A percentile compares a stretch with the other conserved stretches of the same genome.
phyloP scores from a whole-genome alignment of 1,284 basidiomycete genomes.

The Fomitiporia mediterranea region DNA sequence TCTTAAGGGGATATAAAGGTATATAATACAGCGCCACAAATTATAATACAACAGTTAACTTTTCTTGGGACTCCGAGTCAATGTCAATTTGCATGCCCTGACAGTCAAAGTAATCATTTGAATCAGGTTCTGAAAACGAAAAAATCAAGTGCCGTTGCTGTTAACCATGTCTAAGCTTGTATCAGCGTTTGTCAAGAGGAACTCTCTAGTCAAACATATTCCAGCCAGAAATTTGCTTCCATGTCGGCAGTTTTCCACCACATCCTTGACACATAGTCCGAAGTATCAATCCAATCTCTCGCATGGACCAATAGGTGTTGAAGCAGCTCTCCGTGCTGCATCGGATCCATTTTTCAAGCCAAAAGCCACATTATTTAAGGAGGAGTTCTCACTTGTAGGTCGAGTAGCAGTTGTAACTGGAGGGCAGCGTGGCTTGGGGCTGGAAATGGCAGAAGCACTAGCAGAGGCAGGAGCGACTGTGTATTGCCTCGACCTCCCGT shows the following conservation, averaged over 20 bases:
- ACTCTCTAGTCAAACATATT: not conserved
- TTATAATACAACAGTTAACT: too few species aligned
- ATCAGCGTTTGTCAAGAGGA: too few species aligned
- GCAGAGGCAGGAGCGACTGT: slow-evolving; percentile 75
- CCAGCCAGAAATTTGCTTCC: too few species aligned
- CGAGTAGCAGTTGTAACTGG: slow-evolving; percentile 76
- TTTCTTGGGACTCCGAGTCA: too few species aligned
- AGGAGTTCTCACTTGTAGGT: slow-evolving; percentile 72
- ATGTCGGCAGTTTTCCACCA: not conserved
- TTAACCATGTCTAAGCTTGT: too few species aligned
- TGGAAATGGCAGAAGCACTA: slow-evolving; percentile 76
- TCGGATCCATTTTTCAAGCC: slow-evolving; percentile 31
- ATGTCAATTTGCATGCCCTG: too few species aligned
- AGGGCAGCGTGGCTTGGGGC: slow-evolving; percentile 75
- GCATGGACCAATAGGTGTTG: slow-evolving; percentile 56
- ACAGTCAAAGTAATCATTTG: too few species aligned
- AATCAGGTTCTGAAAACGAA: too few species aligned
- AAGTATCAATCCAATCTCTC: slow-evolving; percentile 42
- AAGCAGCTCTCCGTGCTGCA: slow-evolving; percentile 47
- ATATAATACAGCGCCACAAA: too few species aligned
- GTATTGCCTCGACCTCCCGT: slow-evolving; percentile 72
- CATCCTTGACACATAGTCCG: not conserved
- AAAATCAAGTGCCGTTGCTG: too few species aligned
- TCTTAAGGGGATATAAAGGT: too few species aligned
- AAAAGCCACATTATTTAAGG: slow-evolving; percentile 52